Base-by-base conservation (phyloP, 108 stramenopile genomes). In the Seminavis robusta region DNA sequence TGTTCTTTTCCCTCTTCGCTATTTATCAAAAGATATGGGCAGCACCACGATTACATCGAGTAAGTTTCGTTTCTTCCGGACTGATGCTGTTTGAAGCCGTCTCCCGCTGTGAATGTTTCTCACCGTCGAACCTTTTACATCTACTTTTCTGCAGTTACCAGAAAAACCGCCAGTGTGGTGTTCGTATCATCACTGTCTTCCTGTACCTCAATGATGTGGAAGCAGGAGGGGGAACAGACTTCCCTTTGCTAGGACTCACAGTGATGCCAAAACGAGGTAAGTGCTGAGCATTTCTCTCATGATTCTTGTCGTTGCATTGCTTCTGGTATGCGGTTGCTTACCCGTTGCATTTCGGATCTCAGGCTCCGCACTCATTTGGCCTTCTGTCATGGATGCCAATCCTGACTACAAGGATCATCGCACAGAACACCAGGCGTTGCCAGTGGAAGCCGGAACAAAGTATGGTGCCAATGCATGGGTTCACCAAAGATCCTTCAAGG, bases 391-490 rank as follows among this genome's bases (percentile, higher is more conserved):
- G 38, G 79, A 91, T 56, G 63, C 76, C 4, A 57, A 80, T 38
- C 84, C 83, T 0, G 67, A 81, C 44, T 31, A 27, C 29, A 61
- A 57, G 53, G 94, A 92, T 61, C 21, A 13, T 15, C 72, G 88
- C 25, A 92, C 90, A 0, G 52, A 79, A 19, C 94, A 95, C 64
- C 78, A 88, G 59, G 94, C 94, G 0, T 28, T 90, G 49, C 72
- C 88, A 8, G 95, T 96, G 13, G 47, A 50, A 3, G 57, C 74
- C 50, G 95, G 93, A 0, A 47, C 74, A 32, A 96, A 96, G 28
- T 91, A 77, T 56, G 95, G 88, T 4, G 89, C 89, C 21, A 94
- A 94, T 75, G 83, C 88, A 2, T 95, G 94, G 94, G 74, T 95
- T 33, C 92, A 94, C 53, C 78, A 74, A 51, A 47, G 81, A 15